Evolutionary conservation across 805 yeast species (phyloP).

Genomic region (Kluyveromyces siamensis): DNA sequence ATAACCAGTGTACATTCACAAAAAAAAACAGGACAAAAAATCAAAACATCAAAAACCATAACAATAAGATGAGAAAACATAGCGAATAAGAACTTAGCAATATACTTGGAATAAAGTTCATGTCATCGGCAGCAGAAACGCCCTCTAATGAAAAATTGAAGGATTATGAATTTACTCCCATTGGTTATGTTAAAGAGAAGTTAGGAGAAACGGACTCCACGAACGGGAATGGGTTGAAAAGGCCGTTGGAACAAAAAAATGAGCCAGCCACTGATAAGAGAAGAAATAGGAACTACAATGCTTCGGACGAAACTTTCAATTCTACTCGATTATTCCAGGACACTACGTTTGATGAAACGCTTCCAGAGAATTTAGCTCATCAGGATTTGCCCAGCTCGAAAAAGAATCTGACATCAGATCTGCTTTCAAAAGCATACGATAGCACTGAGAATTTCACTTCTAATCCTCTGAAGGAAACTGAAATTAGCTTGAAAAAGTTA

Average conservation of each 20-base stretch:
- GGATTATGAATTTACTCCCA: constrained; percentile 35
- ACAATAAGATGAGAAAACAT: neutral
- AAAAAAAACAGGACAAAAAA: neutral
- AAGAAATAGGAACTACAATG: neutral
- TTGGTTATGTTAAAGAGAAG: constrained; percentile 27
- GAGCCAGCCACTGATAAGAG: constrained; percentile 3
- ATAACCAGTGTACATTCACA: neutral
- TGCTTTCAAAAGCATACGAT: constrained; percentile 13
- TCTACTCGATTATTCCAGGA: constrained; percentile 23
- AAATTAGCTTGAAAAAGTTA: constrained; percentile 16
- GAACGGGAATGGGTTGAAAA: constrained; percentile 3
- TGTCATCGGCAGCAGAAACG: constrained; percentile 23
- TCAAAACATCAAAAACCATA: neutral
- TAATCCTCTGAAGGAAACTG: constrained; percentile 27
- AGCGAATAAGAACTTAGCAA: neutral
- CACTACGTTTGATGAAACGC: constrained; percentile 25
- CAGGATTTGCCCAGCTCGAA: constrained; percentile 4
- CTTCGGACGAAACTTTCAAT: constrained; percentile 18
- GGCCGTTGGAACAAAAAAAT: constrained; percentile 1
- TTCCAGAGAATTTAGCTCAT: constrained; percentile 15
- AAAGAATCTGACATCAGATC: constrained; percentile 13
- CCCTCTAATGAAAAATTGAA: constrained; percentile 18
- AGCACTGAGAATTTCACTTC: constrained; percentile 8
- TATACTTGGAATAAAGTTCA: constrained; percentile 5
- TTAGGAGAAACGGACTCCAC: constrained; percentile 1